Evolutionary conservation across 805 yeast genomes (phyloP).

Genomic region (Schwanniomyces polymorphus): DNA sequence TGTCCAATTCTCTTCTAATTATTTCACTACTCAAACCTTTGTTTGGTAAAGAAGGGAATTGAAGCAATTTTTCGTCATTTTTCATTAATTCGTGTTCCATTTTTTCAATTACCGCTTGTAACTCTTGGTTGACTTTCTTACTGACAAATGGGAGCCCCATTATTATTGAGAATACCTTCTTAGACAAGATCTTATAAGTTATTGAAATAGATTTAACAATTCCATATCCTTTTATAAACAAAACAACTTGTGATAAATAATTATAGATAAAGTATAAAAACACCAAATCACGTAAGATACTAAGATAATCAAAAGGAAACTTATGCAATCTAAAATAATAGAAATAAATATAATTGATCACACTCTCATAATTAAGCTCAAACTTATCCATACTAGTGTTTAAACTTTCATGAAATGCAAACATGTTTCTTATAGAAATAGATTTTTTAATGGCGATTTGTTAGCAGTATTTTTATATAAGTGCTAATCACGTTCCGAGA

Average conservation of each 20-base stretch:
- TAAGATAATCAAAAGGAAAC: slow-evolving; percentile 11
- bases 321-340: slow-evolving; percentile 1
- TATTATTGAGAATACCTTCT: slow-evolving; percentile 26
- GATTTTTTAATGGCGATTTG: background rate
- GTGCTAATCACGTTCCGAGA: background rate
- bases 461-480: background rate
- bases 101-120: slow-evolving; percentile 43
- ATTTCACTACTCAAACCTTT: slow-evolving; percentile 51
- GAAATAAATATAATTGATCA: background rate
- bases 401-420: background rate
- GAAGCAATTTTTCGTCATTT: slow-evolving; percentile 46
- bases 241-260: slow-evolving; percentile 7
- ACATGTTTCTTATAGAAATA: background rate
- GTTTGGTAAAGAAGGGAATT: slow-evolving; percentile 55
- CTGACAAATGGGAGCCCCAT: slow-evolving; percentile 54
- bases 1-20: slow-evolving; percentile 53
- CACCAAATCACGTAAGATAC: slow-evolving; percentile 19
- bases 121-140: slow-evolving; percentile 59
- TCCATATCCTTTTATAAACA: slow-evolving; percentile 39
- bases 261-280: slow-evolving; percentile 14
- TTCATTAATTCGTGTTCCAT: slow-evolving; percentile 61
- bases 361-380: background rate
- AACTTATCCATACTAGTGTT: background rate
- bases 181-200: slow-evolving; percentile 15
- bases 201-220: slow-evolving; percentile 24